Percentiles rank a stretch among this genome's conserved stretches.
These are phyloP conservation scores for Lolium multiflorum DNA, from an alignment of 176 grass and related monocot species.

Conservation along the genomic window DNA sequence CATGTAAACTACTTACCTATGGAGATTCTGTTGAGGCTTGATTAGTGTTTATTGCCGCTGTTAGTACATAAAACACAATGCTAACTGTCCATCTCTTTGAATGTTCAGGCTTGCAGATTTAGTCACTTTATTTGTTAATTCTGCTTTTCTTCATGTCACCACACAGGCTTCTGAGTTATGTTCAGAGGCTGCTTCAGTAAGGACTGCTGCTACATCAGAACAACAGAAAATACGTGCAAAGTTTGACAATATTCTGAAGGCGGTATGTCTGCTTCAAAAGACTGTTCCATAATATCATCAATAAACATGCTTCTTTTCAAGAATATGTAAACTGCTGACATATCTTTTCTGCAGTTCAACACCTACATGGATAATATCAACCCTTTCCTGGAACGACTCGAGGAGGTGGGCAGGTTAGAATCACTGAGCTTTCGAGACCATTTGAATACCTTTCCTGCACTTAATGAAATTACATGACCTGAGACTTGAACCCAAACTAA, in stretches of 20 bases:
- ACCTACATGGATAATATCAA: slow-evolving; percentile 29
- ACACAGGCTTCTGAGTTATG: slow-evolving; percentile 53
- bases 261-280: slow-evolving; percentile 45
- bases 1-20: neutral
- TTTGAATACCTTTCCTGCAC: neutral
- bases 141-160: slow-evolving; percentile 8
- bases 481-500: slow-evolving; percentile 1
- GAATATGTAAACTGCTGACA: slow-evolving; percentile 3
- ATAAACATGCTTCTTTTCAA: slow-evolving; percentile 5
- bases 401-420: slow-evolving; percentile 41
- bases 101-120: neutral
- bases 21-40: neutral
- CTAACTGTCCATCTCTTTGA: slow-evolving; percentile 2
- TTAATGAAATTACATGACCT: neutral
- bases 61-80: slow-evolving; percentile 30
- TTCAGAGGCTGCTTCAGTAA: slow-evolving; percentile 40
- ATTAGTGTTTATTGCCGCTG: neutral
- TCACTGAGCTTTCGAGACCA: neutral
- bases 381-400: slow-evolving; percentile 43
- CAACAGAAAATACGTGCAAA: slow-evolving; percentile 53
- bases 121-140: slow-evolving; percentile 2
- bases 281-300: neutral
- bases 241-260: slow-evolving; percentile 47
- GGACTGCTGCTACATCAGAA: slow-evolving; percentile 32
- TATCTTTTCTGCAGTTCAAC: slow-evolving; percentile 48